A percentile compares a stretch with the other conserved stretches of the same genome.
phyloP scores from a whole-genome alignment of 139 green algal genomes.

The Desmodesmus armatus region DNA sequence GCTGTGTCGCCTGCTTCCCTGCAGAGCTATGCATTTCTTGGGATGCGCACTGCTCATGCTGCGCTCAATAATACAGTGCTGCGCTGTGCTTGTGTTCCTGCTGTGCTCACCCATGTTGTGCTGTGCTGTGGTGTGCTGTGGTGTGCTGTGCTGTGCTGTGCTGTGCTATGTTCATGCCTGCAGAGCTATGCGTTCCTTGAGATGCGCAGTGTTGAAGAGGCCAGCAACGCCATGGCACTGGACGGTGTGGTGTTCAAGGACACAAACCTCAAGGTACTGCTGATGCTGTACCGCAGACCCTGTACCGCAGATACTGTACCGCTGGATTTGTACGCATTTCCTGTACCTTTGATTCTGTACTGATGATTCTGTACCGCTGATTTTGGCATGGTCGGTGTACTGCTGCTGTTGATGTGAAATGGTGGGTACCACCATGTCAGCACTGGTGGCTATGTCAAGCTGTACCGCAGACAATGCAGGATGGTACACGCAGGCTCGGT shows the following conservation, averaged over 20 bases:
- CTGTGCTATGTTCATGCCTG: too few species aligned
- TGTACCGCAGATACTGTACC: too few species aligned
- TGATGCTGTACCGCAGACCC: too few species aligned
- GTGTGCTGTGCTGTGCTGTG: conserved; percentile 32
- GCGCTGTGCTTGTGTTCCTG: too few species aligned
- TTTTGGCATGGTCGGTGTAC: neutral
- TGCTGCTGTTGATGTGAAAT: neutral
- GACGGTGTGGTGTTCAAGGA: conserved; percentile 78
- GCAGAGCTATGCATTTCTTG: neutral
- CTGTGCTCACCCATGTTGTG: neutral
- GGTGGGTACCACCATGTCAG: too few species aligned
- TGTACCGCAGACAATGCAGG: too few species aligned
- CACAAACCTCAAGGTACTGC: conserved; percentile 72
- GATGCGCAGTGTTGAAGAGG: conserved; percentile 82
- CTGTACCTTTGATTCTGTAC: neutral
- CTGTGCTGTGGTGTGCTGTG: neutral
- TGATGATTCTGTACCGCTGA: neutral
- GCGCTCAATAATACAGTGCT: too few species aligned
- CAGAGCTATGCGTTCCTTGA: conserved; percentile 78
- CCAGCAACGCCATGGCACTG: conserved; percentile 83
- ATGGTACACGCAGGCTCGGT: too few species aligned
- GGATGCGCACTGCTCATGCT: neutral
- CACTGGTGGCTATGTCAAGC: too few species aligned
- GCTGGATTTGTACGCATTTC: too few species aligned
- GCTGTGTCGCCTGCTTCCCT: too few species aligned